phyloP scores from a whole-genome alignment of 345 rosid genomes.

The Luvunga scandens region DNA sequence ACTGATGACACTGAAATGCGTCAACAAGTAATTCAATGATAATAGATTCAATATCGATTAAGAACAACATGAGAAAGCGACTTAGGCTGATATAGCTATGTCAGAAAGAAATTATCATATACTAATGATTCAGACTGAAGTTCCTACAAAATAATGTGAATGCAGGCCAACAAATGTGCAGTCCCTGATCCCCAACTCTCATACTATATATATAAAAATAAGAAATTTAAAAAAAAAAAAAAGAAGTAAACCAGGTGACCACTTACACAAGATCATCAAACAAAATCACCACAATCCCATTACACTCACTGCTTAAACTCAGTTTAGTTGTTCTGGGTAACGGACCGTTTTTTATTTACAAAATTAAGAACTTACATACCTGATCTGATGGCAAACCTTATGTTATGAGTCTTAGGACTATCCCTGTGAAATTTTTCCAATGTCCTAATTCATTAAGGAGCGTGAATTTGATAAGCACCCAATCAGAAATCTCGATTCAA shows the following conservation, averaged over 20 bases:
- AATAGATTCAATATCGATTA: background rate
- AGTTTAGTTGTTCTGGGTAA: background rate
- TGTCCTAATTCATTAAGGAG: background rate
- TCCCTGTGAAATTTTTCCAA: background rate
- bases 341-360: background rate
- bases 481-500: background rate
- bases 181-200: background rate
- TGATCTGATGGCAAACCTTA: background rate
- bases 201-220: background rate
- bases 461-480: background rate
- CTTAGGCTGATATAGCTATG: background rate
- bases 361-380: background rate
- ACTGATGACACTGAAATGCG: background rate
- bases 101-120: background rate
- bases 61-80: background rate
- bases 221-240: no score
- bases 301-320: background rate
- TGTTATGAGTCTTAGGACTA: no score
- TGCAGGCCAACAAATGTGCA: background rate
- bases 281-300: background rate
- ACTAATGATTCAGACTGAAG: background rate
- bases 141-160: no score
- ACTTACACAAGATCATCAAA: background rate
- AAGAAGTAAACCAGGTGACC: background rate
- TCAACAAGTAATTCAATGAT: background rate